Base-by-base conservation (phyloP, 169 alveolate genomes). In the Plasmodium gaboni region DNA sequence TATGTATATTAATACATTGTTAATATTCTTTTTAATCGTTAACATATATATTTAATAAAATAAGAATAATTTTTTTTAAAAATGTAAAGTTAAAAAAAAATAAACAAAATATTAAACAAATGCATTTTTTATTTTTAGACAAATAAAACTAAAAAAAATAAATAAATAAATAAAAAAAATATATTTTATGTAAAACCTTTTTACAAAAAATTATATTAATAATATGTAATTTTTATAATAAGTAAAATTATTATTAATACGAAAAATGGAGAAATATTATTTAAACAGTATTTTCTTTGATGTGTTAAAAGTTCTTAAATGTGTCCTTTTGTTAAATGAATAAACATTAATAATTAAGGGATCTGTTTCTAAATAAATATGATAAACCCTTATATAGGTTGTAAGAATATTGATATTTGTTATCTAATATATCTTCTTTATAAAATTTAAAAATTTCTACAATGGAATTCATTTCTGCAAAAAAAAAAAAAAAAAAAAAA, bases 401-500 rank as follows among this genome's bases (percentile, higher is more conserved):
- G 63, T 76, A 76, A 12, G 89, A 76, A 57, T 76, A 76, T 68
- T 76, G 89, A 76, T 76, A 76, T 59, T 76, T 76, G 76, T 76
- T 76, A 70, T 76, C 89, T 65, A 76, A 76, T 28, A 76, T 76
- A 63, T 76, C 89, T 63, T 76, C 89, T 50, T 76, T 76, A 76
- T 76, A 76, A 76, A 76, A 76, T 65, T 76, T 76, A 76, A 76
- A 76, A 64, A 76, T 76, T 44, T 76, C 89, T 57, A 76, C 89
- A 76, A 76, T 76, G 70, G 89, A 76, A 76, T 76, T 76, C 89
- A 76, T 76, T 76, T 76, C 89, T 76, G 38, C 69, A 76, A 63
- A 48, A 50, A 19, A 17, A 22, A 15, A 12, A 28, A 24, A 17
- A 26, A 24, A 19, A 60, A 10, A 28, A 57, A 65, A 64, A 53